Base-by-base conservation (phyloP, 768 basidiomycete genomes). In the Phylloporus scabripes region DNA sequence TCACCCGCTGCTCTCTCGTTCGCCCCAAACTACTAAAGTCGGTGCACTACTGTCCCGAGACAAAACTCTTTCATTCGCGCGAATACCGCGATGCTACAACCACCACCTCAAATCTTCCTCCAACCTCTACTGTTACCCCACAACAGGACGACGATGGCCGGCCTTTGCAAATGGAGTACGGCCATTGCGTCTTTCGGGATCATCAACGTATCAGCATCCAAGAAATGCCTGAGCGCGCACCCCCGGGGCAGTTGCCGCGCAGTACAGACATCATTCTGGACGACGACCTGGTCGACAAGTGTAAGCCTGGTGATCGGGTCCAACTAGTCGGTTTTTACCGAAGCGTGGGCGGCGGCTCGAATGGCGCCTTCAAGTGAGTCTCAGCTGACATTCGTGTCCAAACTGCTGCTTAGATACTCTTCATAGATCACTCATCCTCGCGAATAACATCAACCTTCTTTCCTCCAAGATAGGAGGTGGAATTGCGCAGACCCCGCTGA, bases 151-250 rank as follows among this genome's bases (percentile, higher is more conserved):
- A 93, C 36, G 87, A 95, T 46, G 94, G 92, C 2, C 80, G 83
- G 61, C 74, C 81, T 18, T 73, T 99, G 42, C 81, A 92, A 68
- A 96, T 85, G 57, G 96, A 99, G 71, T 98, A 83, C 63, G 96
- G 96, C 5, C 74, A 85, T 54, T 91, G 87, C 63, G 80, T 87
- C 7, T 99, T 96, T 74, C 77, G 90, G 49, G 96, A 99, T 70
- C 92, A 98, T 68, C 96, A 99, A 69, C 83, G 92, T 56, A 90
- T 98, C 63, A 92, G 85, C 67, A 98, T 99, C 54, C 96, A 99
- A 72, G 96, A 99, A 64, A 98, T 99, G 95, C 96, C 96, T 3
- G 96, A 99, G 70, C 83, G 96, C 20, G 94, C 96, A 12, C 96
- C 96, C 21, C 89, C 96, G 38, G 96, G 96, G 24, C 95, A 97